Evolutionary conservation across 1,284 basidiomycete species (phyloP).

Genomic region (Fomitiporia mediterranea): DNA sequence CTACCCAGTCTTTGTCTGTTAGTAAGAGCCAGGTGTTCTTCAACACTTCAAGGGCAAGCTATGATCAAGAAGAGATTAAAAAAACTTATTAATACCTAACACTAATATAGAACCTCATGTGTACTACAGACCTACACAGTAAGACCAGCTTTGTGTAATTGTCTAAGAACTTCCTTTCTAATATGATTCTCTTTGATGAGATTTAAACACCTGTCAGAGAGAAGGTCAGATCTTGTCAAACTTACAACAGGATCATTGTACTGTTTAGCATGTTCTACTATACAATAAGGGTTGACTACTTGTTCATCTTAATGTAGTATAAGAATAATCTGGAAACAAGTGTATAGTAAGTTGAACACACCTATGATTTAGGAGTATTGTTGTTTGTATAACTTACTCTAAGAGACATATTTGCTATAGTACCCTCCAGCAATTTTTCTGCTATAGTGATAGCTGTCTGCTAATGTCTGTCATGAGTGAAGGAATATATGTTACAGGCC

Average conservation of each 20-base stretch:
- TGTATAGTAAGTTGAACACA: too few species aligned
- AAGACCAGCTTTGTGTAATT: slow-evolving; percentile 63
- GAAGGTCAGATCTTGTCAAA: too few species aligned
- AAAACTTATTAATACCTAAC: neutral
- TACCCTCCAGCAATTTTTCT: slow-evolving; percentile 42
- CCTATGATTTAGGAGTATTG: neutral
- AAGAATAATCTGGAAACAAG: slow-evolving; percentile 50
- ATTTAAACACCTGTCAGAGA: slow-evolving; percentile 47
- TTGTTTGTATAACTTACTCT: slow-evolving; percentile 37
- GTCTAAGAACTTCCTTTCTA: slow-evolving; percentile 52
- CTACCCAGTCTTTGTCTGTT: slow-evolving; percentile 48
- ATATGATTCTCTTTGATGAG: slow-evolving; percentile 55
- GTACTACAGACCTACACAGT: slow-evolving; percentile 64
- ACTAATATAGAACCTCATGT: slow-evolving; percentile 47
- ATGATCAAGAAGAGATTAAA: neutral
- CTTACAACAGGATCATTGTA: slow-evolving; percentile 30
- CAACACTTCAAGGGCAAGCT: slow-evolving; percentile 60
- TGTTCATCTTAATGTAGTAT: slow-evolving; percentile 59
- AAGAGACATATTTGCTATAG: slow-evolving; percentile 63
- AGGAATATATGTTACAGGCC: slow-evolving; percentile 69
- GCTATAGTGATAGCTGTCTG: slow-evolving; percentile 62
- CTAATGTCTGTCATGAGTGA: slow-evolving; percentile 66
- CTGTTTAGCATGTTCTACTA: slow-evolving; percentile 65
- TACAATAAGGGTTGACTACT: slow-evolving; percentile 55
- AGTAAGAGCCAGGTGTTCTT: slow-evolving; percentile 52